A percentile compares a stretch with the other conserved stretches of the same genome.
Evolutionary conservation across 306 rosid genomes (phyloP).

Genomic region (Canavalia gladiata): DNA sequence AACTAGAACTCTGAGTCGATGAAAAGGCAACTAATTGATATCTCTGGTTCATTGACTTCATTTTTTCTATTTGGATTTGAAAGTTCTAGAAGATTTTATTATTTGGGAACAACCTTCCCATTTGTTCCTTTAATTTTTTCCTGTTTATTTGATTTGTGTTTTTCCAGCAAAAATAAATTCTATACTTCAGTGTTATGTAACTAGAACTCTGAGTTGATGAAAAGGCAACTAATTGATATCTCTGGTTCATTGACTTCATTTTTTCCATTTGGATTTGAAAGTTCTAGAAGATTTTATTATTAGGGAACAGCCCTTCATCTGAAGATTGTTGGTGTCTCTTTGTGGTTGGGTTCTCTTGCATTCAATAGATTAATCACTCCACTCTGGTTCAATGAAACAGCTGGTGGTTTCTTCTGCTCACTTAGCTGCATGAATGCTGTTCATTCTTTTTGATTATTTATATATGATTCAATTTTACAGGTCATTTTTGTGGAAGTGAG

Average conservation of each 20-base stretch:
- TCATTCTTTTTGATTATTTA: conserved; percentile 46
- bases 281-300: conserved; percentile 33
- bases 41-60: conserved; percentile 13
- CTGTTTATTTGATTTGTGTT: conserved; percentile 32
- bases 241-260: neutral
- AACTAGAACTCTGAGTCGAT: conserved; percentile 21
- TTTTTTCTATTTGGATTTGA: neutral
- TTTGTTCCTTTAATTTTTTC: conserved; percentile 38
- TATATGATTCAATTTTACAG: conserved; percentile 49
- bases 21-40: conserved; percentile 35
- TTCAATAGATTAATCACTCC: conserved; percentile 46
- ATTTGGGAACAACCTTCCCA: too few relatives aligned
- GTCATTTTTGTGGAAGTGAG: conserved; percentile 52
- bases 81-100: neutral
- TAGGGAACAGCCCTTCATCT: conserved; percentile 46
- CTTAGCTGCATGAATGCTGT: conserved; percentile 44
- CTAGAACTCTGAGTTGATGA: conserved; percentile 19
- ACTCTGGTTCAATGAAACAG: conserved; percentile 51
- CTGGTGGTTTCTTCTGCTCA: conserved; percentile 48
- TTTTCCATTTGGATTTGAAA: neutral
- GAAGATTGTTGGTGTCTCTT: conserved; percentile 43
- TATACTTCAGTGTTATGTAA: conserved; percentile 16
- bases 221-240: conserved; percentile 43
- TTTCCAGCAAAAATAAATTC: conserved; percentile 9
- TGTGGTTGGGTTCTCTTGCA: conserved; percentile 53